phyloP scores from a whole-genome alignment of 495 filamentous ascomycete genomes.

The Penicillium parvum region DNA sequence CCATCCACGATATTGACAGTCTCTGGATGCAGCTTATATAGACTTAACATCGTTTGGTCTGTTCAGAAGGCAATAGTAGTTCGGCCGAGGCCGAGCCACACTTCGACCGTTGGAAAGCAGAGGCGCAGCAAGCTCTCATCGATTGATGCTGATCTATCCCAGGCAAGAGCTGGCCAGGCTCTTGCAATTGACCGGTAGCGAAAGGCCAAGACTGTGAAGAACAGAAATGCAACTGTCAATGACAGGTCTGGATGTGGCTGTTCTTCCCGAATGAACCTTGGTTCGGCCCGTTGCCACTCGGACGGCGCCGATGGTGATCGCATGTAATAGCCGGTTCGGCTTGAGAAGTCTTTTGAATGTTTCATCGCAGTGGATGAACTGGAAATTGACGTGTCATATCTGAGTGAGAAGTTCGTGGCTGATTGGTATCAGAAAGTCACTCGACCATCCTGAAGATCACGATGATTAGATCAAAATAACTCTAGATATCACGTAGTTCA shows the following conservation, averaged over 20 bases:
- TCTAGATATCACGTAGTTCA: background rate
- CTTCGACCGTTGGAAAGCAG: background rate
- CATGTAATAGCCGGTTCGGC: background rate
- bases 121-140: background rate
- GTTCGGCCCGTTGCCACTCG: slow-evolving; percentile 7
- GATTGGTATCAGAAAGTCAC: too few species aligned
- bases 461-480: background rate
- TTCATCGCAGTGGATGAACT: too few species aligned
- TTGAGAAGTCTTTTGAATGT: too few species aligned
- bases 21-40: slow-evolving; percentile 1
- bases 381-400: too few species aligned
- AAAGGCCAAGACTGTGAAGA: slow-evolving; percentile 3
- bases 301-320: slow-evolving; percentile 6
- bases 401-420: background rate
- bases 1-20: too few species aligned
- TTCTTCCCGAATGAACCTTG: slow-evolving; percentile 1
- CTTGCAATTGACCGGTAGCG: background rate
- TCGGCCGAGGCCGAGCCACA: slow-evolving; percentile 10
- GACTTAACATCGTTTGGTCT: too few species aligned
- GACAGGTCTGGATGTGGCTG: background rate
- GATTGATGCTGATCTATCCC: slow-evolving; percentile 2
- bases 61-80: too few species aligned
- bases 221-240: background rate
- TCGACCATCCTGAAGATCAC: background rate
- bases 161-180: slow-evolving; percentile 7